Base-by-base conservation (phyloP, 108 stramenopile species). In the Fistulifera pelliculosa region DNA sequence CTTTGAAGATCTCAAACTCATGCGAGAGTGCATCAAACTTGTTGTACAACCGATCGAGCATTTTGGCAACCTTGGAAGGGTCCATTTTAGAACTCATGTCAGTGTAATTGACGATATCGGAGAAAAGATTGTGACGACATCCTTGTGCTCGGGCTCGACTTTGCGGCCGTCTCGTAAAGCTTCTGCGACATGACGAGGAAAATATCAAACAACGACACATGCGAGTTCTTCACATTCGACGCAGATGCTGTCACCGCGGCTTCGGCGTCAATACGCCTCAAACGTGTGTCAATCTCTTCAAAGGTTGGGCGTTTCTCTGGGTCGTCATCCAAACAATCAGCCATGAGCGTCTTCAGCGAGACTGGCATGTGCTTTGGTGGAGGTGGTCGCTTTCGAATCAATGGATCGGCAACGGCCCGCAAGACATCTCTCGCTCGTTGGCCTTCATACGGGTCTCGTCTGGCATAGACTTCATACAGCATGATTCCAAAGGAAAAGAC, bases 41-140 rank as follows among this genome's bases (percentile, higher is more conserved):
- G 0, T 49, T 60, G 52, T 85, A 90, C 26, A 90, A 52, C 21
- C 71, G 66, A 50, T 90, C 76, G 18, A 90, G 70, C 70, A 90
- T 71, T 18, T 45, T 57, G 39, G 76, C 69, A 28, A 90, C 69
- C 43, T 83, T 66, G 10, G 65, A n/a, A 19, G 88, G 83, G n/a
- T 64, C 57, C 48, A 84, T 59, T 1, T 27, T 43, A 11, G 64
- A 61, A 16, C 62, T 51, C 60, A 84, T 73, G 0, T 58, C 56
- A 0, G 90, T 87, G 58, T 86, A 93, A 1, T 78, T 76, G 10
- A 83, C 80, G 55, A 93, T 82, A 54, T 93, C 90, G 15, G 66
- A 74, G 56, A 88, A 84, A 93, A 79, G 23, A 93, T 62, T 2
- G 83, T 83, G 11, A 90, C 85, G 44, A 56, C n/a, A 21, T 79